Base-by-base conservation (phyloP, 2,329 filamentous ascomycete genomes). In the Capronia americana region DNA sequence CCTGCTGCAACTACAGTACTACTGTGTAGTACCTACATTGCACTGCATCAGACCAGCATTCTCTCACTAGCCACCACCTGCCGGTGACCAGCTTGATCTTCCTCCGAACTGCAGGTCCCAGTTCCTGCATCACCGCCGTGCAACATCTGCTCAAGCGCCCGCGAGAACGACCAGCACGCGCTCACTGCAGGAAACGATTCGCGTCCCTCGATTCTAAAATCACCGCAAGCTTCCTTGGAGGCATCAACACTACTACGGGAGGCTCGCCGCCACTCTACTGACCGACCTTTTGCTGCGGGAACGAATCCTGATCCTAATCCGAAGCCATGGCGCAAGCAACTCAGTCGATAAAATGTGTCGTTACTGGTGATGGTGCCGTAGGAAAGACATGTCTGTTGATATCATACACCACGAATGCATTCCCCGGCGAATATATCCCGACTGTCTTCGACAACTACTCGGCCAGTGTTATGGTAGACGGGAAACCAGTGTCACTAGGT, bases 391-490 rank as follows among this genome's bases (percentile, higher is more conserved):
- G 95, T 85, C 89, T 99, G 67, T 89, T 99, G 75, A 99, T 99
- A 79, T 98, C 94, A 61, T 99, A 99, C 84, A 98, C 95, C 71
- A 99, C 95, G 71, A 99, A 98, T 84, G 95, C 95, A 72, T 99
- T 99, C 80, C 95, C 95, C n/a, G 95, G 95, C 80, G 95, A 99
- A 86, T 99, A 99, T 82, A 98, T 99, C 75, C 95, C 95, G 73
- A 99, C 95, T 75, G 95, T 99, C 70, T 98, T 98, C 82, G 94
- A 98, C 79, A 99, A 99, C 84, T 98, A 98, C 85, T 97, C 94
- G 44, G 95, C 95, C 71, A 97, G 93, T 84, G 95, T 99, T 63
- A 97, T 97, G 92, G 95, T 98, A 64, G 95, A 98, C 84, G 93
- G 93, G 75, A 96, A 96, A 84, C 94, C 94, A 68, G 97, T 98